Conservation (phyloP, 805 yeast species). For the Lachancea kluyveri region DNA sequence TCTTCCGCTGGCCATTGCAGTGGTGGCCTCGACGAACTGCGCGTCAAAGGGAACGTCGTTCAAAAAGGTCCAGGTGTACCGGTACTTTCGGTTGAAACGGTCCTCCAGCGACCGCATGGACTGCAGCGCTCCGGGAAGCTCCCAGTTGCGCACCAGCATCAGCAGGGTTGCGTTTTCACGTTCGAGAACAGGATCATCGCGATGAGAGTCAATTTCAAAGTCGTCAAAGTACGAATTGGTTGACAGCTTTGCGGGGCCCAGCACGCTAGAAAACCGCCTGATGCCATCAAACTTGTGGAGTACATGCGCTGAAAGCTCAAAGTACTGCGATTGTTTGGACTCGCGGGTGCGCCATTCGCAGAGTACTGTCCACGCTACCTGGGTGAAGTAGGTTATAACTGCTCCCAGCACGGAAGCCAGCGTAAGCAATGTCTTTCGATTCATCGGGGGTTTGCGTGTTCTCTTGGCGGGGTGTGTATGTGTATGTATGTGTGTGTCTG, state of each 20-base stretch:
- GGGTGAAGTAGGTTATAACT: too few relatives aligned
- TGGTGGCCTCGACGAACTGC: constrained; percentile 55
- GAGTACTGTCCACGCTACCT: too few relatives aligned
- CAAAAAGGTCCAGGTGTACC: constrained; percentile 74
- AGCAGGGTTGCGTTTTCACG: constrained; percentile 68
- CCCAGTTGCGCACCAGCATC: constrained; percentile 83
- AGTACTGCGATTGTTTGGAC: constrained; percentile 2
- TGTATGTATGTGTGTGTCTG: too few relatives aligned
- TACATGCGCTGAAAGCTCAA: constrained; percentile 13
- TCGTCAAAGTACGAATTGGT: constrained; percentile 23
- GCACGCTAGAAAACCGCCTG: constrained; percentile 7
- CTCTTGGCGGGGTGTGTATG: too few relatives aligned
- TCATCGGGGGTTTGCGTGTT: too few relatives aligned
- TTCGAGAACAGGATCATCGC: background rate
- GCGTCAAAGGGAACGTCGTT: constrained; percentile 66
- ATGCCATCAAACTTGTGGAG: constrained; percentile 13
- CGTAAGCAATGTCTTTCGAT: too few relatives aligned
- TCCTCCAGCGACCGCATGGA: constrained; percentile 79
- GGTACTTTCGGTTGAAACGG: constrained; percentile 57
- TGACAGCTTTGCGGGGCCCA: constrained; percentile 19
- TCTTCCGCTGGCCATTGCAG: constrained; percentile 55
- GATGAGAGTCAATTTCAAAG: constrained; percentile 6
- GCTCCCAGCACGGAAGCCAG: too few relatives aligned
- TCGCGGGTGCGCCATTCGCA: too few relatives aligned
- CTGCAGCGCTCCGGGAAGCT: constrained; percentile 61